Base-by-base conservation (phyloP, 2,329 filamentous ascomycete genomes). In the Purpureocillium lavendulum region DNA sequence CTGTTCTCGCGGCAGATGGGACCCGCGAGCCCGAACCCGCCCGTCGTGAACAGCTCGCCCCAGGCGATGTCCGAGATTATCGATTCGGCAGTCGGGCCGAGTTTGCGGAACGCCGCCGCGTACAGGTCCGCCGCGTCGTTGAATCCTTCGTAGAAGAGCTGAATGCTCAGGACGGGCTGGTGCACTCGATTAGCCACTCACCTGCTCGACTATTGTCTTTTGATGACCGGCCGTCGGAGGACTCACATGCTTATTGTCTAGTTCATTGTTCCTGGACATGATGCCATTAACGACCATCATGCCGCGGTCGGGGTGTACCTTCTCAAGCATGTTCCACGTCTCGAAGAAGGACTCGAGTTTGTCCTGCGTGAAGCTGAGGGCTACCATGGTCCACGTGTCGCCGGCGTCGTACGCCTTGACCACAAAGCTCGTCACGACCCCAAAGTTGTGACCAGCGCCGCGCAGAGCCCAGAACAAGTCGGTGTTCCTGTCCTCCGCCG, bases 381-480 rank as follows among this genome's bases (percentile, higher is more conserved):
- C 18, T 6, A 14, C 29, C 12, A 37, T 8, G 1, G 39, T 33
- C 39, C 39, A 40, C 10, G 7, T 28, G 3, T 14, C 29, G 4
- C n/a, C 17, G 9, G 13, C 39, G 15, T 37, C 30, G 15, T 51
- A 56, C 4, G 62, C 49, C 39, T 59, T 60, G 34, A 63, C 45
- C 9, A 42, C 50, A 9, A 51, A 41, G 3, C 47, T 47, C 3
- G 55, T 58, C 3, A 56, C 53, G 18, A 64, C 55, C 14, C 55
- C 59, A 35, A 62, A 60, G 40, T 57, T 57, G 26, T 54, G 50
- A 0, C 59, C 59, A 6, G 52, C 53, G 9, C 59, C 59, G 36
- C 52, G 46, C 12, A 59, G 49, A 5, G 49, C 59, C 59, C 59
- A 61, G 43, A 58, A 62, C n/a, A 62, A 48, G 36, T 62, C 59